Conservation (phyloP, 768 basidiomycete species). For the Polyporus arcularius region DNA sequence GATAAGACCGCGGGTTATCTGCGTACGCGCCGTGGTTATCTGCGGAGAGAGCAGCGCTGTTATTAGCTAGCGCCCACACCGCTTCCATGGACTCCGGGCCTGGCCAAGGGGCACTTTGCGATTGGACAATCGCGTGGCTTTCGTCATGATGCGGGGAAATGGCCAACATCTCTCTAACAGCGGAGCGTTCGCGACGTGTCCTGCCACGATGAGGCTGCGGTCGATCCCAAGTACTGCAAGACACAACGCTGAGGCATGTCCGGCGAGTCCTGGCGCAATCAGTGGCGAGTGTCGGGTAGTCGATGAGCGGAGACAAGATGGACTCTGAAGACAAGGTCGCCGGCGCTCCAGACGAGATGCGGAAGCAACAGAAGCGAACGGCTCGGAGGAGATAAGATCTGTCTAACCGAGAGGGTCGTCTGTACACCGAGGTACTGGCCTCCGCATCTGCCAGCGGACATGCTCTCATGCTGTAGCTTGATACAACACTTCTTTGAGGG, state of each 20-base stretch:
- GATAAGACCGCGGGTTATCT: no score
- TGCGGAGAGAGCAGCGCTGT: no score
- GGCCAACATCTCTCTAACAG: constrained; percentile 1
- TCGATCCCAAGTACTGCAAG: neutral
- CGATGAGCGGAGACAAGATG: no score
- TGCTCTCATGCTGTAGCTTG: no score
- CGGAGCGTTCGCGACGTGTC: neutral
- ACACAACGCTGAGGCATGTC: neutral
- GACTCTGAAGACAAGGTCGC: neutral
- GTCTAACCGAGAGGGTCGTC: neutral
- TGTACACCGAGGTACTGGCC: neutral
- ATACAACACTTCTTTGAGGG: no score
- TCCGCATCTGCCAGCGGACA: no score
- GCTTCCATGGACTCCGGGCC: no score
- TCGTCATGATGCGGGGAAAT: constrained; percentile 24
- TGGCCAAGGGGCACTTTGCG: neutral
- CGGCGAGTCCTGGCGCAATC: no score
- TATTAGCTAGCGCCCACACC: no score
- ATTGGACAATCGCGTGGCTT: constrained; percentile 11
- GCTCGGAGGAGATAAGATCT: constrained; percentile 15
- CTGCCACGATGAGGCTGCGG: neutral
- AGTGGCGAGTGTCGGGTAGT: no score
- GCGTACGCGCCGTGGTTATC: no score
- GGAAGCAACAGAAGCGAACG: constrained; percentile 1
- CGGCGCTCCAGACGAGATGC: constrained; percentile 6